These are phyloP conservation scores for Starmerella apicola DNA, from an alignment of 805 yeast species.

Conservation along the genomic window DNA sequence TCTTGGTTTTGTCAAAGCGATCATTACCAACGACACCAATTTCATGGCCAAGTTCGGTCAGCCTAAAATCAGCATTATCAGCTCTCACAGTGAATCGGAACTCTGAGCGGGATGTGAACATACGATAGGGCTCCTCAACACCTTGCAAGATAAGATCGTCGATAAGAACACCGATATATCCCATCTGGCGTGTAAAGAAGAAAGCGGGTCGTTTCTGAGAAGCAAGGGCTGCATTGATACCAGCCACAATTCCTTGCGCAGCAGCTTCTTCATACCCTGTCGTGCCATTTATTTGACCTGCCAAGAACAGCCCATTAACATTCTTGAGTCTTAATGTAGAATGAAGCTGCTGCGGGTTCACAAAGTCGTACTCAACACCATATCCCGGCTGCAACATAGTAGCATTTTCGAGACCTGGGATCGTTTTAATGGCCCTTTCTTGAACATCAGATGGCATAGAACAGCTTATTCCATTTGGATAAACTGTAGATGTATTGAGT, in stretches of 20 bases:
- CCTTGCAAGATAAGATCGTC: constrained; percentile 94
- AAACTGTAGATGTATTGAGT: constrained; percentile 67
- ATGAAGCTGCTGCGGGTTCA: constrained; percentile 80
- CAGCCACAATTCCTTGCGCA: constrained; percentile 91
- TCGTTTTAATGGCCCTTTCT: constrained; percentile 53
- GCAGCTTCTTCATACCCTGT: constrained; percentile 99
- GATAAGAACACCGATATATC: constrained; percentile 81
- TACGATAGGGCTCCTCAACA: constrained; percentile 90
- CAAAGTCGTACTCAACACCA: constrained; percentile 97
- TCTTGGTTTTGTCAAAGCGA: constrained; percentile 40
- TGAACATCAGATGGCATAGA: constrained; percentile 96
- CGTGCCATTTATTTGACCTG: constrained; percentile 97
- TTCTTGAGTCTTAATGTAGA: constrained; percentile 70
- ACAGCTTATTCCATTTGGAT: constrained; percentile 92
- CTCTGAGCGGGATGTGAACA: constrained; percentile 95
- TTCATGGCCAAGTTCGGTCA: constrained; percentile 55
- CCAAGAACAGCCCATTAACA: constrained; percentile 67
- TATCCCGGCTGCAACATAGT: constrained; percentile 90
- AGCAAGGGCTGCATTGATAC: constrained; percentile 79
- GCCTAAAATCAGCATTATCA: constrained; percentile 83
- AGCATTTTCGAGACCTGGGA: constrained; percentile 82
- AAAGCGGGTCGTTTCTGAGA: constrained; percentile 34
- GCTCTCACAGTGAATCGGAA: constrained; percentile 81
- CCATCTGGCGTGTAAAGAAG: constrained; percentile 60
- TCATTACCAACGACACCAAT: constrained; percentile 54